Percentiles rank a stretch among this genome's conserved stretches.
Conservation (phyloP, 129 eudicot species). For the Heracleum sosnowskyi region DNA sequence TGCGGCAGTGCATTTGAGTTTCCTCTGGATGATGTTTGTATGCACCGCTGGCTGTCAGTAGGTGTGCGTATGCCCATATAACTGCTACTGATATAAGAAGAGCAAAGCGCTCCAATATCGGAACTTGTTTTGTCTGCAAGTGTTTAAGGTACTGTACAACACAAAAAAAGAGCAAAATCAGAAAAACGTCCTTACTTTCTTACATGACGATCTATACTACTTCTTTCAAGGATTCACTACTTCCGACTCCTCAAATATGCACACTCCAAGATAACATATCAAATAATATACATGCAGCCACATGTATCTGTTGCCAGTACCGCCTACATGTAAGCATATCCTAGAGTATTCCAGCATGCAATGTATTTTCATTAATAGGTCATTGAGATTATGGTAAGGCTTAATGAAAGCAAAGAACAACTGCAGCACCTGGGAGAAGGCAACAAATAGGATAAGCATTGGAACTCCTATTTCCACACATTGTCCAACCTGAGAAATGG, state of each 20-base stretch:
- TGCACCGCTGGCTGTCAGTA: slow-evolving; percentile 93
- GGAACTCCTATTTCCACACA: slow-evolving; percentile 98
- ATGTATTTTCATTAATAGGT: neutral
- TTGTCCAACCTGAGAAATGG: slow-evolving; percentile 59
- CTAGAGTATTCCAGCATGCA: neutral
- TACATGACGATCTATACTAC: neutral
- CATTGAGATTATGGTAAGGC: neutral
- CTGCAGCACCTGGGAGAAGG: slow-evolving; percentile 72
- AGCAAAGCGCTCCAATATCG: slow-evolving; percentile 86
- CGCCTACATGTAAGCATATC: neutral
- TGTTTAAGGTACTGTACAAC: slow-evolving; percentile 74
- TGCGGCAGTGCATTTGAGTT: slow-evolving; percentile 78
- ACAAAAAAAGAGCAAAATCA: slow-evolving; percentile 1
- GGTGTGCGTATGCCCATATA: slow-evolving; percentile 98
- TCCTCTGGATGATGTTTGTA: slow-evolving; percentile 83
- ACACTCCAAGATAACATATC: no score
- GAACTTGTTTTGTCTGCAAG: slow-evolving; percentile 70
- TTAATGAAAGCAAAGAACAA: neutral
- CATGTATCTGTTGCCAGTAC: neutral
- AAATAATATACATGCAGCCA: neutral
- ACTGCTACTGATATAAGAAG: slow-evolving; percentile 63
- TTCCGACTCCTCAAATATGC: no score
- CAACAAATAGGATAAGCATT: slow-evolving; percentile 71
- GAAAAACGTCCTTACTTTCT: neutral
- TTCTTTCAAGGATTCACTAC: neutral